Evolutionary conservation across 495 filamentous ascomycete genomes (phyloP).

Genomic region (Tuber borchii): DNA sequence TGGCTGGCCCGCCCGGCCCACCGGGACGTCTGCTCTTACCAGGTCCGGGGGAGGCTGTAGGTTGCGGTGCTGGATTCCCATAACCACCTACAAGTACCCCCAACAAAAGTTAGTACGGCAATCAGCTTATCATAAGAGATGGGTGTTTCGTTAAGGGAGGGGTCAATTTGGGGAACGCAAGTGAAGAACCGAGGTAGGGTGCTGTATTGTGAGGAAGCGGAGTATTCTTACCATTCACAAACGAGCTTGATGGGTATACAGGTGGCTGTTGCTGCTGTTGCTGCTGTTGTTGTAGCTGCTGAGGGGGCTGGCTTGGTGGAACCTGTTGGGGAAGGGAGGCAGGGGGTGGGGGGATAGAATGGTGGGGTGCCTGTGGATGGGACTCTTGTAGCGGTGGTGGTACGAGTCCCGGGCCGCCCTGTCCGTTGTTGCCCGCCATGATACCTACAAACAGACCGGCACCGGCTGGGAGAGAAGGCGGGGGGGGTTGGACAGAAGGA

Average conservation of each 20-base stretch:
- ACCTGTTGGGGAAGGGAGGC: slow-evolving; percentile 42
- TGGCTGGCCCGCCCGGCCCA: slow-evolving; percentile 68
- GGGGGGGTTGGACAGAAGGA: slow-evolving; percentile 67
- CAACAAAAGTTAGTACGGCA: slow-evolving; percentile 3
- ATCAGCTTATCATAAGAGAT: slow-evolving; percentile 1
- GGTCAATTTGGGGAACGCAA: slow-evolving; percentile 12
- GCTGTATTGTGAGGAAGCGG: slow-evolving; percentile 26
- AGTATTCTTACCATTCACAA: slow-evolving; percentile 56
- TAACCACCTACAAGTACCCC: slow-evolving; percentile 44
- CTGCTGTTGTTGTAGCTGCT: slow-evolving; percentile 50
- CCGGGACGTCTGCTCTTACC: slow-evolving; percentile 49
- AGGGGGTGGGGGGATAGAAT: slow-evolving; percentile 51
- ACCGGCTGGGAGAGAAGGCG: slow-evolving; percentile 82
- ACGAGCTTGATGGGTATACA: slow-evolving; percentile 48
- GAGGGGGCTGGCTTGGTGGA: slow-evolving; percentile 39
- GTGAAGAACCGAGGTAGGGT: neutral
- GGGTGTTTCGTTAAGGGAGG: slow-evolving; percentile 11
- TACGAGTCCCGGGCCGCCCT: slow-evolving; percentile 76
- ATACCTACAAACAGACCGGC: slow-evolving; percentile 90
- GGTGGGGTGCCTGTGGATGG: slow-evolving; percentile 44
- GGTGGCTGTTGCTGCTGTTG: slow-evolving; percentile 40
- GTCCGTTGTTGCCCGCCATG: slow-evolving; percentile 82
- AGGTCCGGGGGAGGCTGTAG: slow-evolving; percentile 80
- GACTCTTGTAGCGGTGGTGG: slow-evolving; percentile 63
- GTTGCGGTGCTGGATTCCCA: slow-evolving; percentile 65